These are phyloP conservation scores for Candida insectalens DNA, from an alignment of 805 yeast genomes.

Conservation along the genomic window DNA sequence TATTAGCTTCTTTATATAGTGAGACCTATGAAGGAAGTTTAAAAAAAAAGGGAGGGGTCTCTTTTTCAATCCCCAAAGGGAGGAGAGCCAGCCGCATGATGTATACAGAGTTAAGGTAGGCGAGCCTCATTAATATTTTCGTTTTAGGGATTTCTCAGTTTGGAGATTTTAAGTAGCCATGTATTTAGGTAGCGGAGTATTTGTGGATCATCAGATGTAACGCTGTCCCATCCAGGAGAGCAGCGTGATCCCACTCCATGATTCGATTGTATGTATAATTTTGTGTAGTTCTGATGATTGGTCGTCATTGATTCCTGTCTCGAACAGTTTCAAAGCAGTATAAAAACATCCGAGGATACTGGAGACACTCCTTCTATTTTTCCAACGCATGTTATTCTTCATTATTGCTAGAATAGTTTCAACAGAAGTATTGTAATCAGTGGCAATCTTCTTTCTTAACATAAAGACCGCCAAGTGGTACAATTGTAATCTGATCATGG, in stretches of 20 bases:
- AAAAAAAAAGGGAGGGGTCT: no score
- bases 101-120: no score
- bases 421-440: not conserved
- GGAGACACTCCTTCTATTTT: slow-evolving; percentile 1
- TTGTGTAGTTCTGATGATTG: not conserved
- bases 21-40: no score
- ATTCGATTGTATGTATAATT: not conserved
- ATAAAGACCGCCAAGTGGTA: not conserved
- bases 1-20: no score
- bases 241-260: not conserved
- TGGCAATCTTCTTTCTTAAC: not conserved
- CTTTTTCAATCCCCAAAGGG: no score
- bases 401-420: not conserved
- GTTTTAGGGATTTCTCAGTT: no score
- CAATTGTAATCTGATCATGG: not conserved
- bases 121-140: no score
- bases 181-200: no score
- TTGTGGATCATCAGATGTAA: no score
- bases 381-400: slow-evolving; percentile 2
- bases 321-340: not conserved
- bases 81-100: no score
- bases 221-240: not conserved
- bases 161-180: no score
- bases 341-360: not conserved
- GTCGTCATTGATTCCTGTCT: not conserved